Evolutionary conservation across 78 protist species (phyloP).

Genomic region (Dictyostelium discoideum): dicty_2.7 NC_007090.3:4746501-4747000

Average conservation of each 20-base stretch:
- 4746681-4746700: background rate
- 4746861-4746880: slow-evolving; percentile 22
- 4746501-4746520: background rate
- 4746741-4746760: slow-evolving; percentile 14
- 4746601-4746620: slow-evolving; percentile 3
- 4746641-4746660: slow-evolving; percentile 13
- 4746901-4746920: background rate
- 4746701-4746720: background rate
- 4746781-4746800: slow-evolving; percentile 83
- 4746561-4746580: background rate
- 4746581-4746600: background rate
- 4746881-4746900: background rate
- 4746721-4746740: slow-evolving; percentile 6
- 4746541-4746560: background rate
- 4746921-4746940: slow-evolving; percentile 79
- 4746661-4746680: background rate
- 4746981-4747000: slow-evolving; percentile 58
- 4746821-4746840: slow-evolving; percentile 44
- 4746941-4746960: slow-evolving; percentile 50
- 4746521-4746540: too few relatives aligned
- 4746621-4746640: slow-evolving; percentile 17
- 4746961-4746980: slow-evolving; percentile 80
- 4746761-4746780: slow-evolving; percentile 20
- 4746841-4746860: slow-evolving; percentile 38
- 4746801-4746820: slow-evolving; percentile 85